Conservation (phyloP, 1,139 yeast genomes). For the Geotrichum restrictum region DNA sequence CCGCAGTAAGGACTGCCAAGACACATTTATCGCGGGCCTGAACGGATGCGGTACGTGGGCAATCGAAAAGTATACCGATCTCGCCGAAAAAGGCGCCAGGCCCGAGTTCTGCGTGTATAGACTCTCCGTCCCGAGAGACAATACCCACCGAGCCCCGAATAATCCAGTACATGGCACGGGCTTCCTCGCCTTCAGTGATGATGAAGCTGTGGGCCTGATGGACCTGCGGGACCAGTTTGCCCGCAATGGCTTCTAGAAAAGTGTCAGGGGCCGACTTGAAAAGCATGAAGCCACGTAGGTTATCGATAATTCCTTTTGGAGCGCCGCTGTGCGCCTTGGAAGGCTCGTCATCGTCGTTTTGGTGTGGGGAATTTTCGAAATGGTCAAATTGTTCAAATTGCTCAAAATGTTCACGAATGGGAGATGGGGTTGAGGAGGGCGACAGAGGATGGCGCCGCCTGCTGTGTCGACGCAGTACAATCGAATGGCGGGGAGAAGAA, state of each 20-base stretch:
- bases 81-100: slow-evolving; percentile 76
- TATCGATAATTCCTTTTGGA: slow-evolving; percentile 45
- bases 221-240: slow-evolving; percentile 55
- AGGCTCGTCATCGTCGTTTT: neutral
- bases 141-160: slow-evolving; percentile 69
- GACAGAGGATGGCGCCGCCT: slow-evolving; percentile 6
- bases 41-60: slow-evolving; percentile 77
- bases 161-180: slow-evolving; percentile 79
- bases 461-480: neutral
- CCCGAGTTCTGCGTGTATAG: slow-evolving; percentile 62
- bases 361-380: neutral
- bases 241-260: slow-evolving; percentile 57
- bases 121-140: slow-evolving; percentile 71
- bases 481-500: neutral
- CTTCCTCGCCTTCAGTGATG: slow-evolving; percentile 66
- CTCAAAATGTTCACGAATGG: neutral
- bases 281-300: slow-evolving; percentile 56
- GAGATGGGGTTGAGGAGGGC: slow-evolving; percentile 7
- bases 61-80: slow-evolving; percentile 67
- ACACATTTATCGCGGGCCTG: slow-evolving; percentile 66
- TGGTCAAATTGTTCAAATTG: too few species aligned
- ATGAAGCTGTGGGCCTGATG: slow-evolving; percentile 65
- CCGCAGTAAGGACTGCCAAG: slow-evolving; percentile 64
- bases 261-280: slow-evolving; percentile 63
- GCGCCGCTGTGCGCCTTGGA: neutral